Conservation (phyloP, 2,329 filamentous ascomycete species). For the Lachnellula cervina region DNA sequence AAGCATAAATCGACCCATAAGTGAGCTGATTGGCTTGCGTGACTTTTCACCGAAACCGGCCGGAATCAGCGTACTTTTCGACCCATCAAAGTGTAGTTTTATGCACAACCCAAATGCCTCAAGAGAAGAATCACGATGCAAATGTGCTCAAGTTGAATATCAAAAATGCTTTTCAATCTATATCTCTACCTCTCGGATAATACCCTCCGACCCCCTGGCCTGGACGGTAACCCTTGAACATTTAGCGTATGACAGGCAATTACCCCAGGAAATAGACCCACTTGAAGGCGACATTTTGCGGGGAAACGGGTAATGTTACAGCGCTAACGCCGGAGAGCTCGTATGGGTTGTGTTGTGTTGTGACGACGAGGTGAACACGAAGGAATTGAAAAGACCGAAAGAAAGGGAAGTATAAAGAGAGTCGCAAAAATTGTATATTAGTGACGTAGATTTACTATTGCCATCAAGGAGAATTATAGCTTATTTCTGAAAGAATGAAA, state of each 20-base stretch:
- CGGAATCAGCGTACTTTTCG: conserved; percentile 38
- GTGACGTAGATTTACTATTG: no score
- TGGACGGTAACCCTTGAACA: no score
- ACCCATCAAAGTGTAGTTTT: background rate
- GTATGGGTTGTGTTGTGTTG: background rate
- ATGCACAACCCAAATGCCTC: background rate
- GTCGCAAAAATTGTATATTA: no score
- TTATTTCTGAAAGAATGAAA: no score
- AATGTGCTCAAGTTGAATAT: background rate
- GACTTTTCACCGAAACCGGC: background rate
- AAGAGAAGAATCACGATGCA: background rate
- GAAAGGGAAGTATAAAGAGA: background rate
- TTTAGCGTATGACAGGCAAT: no score
- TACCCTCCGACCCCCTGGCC: no score
- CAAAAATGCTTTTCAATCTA: no score
- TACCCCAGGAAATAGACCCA: background rate
- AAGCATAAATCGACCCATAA: background rate
- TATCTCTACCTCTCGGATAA: no score
- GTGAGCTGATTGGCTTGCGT: background rate
- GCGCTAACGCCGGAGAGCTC: background rate
- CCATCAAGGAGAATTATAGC: no score
- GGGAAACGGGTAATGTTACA: background rate
- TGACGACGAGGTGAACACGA: background rate
- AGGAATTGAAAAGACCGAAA: background rate
- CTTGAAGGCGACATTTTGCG: background rate